Evolutionary conservation across 768 basidiomycete species (phyloP).

Genomic region (Albatrellus ellisii): DNA sequence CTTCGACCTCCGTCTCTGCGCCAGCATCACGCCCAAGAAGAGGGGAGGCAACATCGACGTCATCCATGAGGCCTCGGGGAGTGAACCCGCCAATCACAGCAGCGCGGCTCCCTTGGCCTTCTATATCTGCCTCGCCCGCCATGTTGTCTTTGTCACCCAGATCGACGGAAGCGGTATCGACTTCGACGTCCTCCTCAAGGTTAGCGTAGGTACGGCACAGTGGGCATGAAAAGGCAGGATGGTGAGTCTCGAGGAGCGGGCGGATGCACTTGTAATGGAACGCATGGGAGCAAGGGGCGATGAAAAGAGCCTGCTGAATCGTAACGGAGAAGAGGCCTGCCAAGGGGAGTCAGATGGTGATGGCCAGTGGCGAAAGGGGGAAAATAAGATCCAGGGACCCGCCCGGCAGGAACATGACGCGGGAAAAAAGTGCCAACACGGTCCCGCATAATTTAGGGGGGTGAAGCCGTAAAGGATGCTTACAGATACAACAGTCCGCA

Average conservation of each 20-base stretch:
- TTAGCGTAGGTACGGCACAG: conserved; percentile 92
- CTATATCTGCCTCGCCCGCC: not conserved
- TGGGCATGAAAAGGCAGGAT: conserved; percentile 90
- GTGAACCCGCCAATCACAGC: not conserved
- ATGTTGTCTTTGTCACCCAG: not conserved
- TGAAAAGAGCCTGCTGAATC: conserved; percentile 92
- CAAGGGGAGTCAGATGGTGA: not conserved
- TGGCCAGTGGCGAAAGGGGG: not conserved
- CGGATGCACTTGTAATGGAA: conserved; percentile 97
- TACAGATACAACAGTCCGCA: conserved; percentile 80
- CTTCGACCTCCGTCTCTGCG: not conserved
- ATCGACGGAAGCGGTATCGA: conserved; percentile 23
- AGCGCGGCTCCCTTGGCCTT: not conserved
- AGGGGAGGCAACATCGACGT: too few species aligned
- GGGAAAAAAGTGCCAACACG: not conserved
- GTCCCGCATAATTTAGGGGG: not conserved
- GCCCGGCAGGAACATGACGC: too few species aligned
- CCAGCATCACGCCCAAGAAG: too few species aligned
- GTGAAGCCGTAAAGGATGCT: not conserved
- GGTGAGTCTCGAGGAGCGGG: conserved; percentile 77
- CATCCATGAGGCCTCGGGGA: too few species aligned
- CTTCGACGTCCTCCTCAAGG: conserved; percentile 90
- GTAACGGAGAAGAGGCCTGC: conserved; percentile 63
- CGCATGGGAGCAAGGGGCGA: conserved; percentile 94
- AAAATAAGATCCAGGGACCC: too few species aligned